Evolutionary conservation across 2,329 filamentous ascomycete species (phyloP).

Genomic region (Plenodomus biglobosus): DNA sequence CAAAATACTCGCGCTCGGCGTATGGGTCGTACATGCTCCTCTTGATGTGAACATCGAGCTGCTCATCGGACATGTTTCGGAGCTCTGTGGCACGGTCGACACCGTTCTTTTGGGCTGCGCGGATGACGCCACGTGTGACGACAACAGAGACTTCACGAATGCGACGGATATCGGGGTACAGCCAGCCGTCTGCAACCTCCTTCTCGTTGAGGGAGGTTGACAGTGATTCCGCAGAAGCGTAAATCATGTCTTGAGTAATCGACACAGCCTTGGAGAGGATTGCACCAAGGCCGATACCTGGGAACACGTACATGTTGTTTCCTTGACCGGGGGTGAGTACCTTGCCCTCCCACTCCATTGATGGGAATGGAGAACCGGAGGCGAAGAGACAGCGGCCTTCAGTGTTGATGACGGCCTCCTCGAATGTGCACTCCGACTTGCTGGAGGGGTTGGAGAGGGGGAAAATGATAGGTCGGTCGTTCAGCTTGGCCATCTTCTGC

Average conservation of each 20-base stretch:
- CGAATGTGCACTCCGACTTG: conserved; percentile 97
- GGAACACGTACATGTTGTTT: conserved; percentile 94
- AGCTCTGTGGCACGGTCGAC: conserved; percentile 59
- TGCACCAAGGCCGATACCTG: conserved; percentile 88
- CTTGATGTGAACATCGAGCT: conserved; percentile 68
- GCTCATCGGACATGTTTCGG: conserved; percentile 65
- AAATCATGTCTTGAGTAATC: conserved; percentile 95
- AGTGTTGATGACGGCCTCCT: conserved; percentile 88
- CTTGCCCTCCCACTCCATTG: conserved; percentile 56
- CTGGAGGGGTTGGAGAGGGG: conserved; percentile 93
- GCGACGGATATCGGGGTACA: conserved; percentile 88
- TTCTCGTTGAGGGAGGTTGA: conserved; percentile 75
- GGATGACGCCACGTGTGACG: conserved; percentile 90
- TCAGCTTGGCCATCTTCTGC: conserved; percentile 59
- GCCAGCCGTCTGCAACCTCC: conserved; percentile 78
- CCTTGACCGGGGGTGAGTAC: conserved; percentile 57
- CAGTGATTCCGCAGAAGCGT: conserved; percentile 83
- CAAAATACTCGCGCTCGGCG: conserved; percentile 47
- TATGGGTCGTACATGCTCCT: conserved; percentile 56
- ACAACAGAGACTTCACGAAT: conserved; percentile 86
- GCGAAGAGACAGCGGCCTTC: conserved; percentile 92
- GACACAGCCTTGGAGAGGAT: conserved; percentile 86
- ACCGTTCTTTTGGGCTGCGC: conserved; percentile 79
- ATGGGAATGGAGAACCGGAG: conserved; percentile 87
- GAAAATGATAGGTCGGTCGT: conserved; percentile 76